These are phyloP conservation scores for Russula dissimulans DNA, from an alignment of 768 basidiomycete genomes.

Conservation along the genomic window DNA sequence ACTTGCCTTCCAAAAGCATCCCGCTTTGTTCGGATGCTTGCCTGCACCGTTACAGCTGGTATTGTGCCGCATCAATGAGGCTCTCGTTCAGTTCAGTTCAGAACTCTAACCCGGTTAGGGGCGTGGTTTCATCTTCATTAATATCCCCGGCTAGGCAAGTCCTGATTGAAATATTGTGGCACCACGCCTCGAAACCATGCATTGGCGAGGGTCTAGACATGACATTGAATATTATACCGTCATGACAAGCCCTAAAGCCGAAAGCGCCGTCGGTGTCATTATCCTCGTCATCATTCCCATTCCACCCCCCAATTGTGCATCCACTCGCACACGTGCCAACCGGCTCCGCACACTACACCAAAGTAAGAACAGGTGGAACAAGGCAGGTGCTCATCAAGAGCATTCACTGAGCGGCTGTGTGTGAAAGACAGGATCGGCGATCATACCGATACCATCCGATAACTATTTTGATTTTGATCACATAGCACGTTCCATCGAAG, in stretches of 20 bases:
- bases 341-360: neutral
- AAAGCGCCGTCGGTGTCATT: too few species aligned
- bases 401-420: neutral
- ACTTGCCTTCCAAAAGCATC: neutral
- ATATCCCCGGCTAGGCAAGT: neutral
- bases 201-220: neutral
- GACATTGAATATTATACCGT: too few species aligned
- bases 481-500: too few species aligned
- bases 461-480: neutral
- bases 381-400: neutral
- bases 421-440: neutral
- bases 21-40: neutral
- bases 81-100: neutral
- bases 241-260: too few species aligned
- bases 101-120: neutral
- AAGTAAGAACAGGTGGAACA: neutral
- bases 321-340: neutral
- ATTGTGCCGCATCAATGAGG: conserved; percentile 1
- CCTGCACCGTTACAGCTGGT: neutral
- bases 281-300: neutral
- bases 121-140: neutral
- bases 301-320: neutral
- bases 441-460: neutral
- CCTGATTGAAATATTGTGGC: neutral
- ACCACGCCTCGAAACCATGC: neutral